Percentiles rank a stretch among this genome's conserved stretches.
phyloP scores from a whole-genome alignment of 208 protist species.

The Naegleria fowleri region DNA sequence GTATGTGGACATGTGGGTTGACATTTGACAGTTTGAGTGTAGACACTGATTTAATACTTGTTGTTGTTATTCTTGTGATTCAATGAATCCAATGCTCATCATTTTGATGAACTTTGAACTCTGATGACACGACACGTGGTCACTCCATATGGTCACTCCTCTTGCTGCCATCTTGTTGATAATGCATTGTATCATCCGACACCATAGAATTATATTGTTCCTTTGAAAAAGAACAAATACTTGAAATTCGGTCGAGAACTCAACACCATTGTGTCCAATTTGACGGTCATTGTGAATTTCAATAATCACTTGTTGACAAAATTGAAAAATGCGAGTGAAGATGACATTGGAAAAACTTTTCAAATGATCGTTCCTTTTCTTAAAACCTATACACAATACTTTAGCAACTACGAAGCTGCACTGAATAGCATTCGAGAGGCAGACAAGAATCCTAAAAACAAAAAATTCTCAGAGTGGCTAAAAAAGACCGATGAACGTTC shows the following conservation, averaged over 20 bases:
- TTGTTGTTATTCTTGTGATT: too few relatives aligned
- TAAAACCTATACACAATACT: slow-evolving; percentile 3
- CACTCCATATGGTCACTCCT: too few relatives aligned
- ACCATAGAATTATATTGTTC: slow-evolving; percentile 10
- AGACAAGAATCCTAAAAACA: slow-evolving; percentile 11
- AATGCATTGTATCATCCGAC: too few relatives aligned
- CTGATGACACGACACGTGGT: too few relatives aligned
- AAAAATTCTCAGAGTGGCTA: slow-evolving; percentile 5
- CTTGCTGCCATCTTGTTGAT: too few relatives aligned
- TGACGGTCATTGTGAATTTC: slow-evolving; percentile 12
- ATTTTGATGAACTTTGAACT: too few relatives aligned
- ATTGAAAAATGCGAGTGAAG: background rate
- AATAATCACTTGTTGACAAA: background rate
- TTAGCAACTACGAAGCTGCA: slow-evolving; percentile 1
- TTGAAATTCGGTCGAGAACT: background rate
- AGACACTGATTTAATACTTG: too few relatives aligned
- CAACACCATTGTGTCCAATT: background rate
- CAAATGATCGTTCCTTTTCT: slow-evolving; percentile 1
- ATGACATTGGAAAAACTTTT: slow-evolving; percentile 18
- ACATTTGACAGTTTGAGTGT: background rate
- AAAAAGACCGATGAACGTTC: background rate
- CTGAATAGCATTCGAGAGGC: background rate
- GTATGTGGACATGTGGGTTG: background rate
- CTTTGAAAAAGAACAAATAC: slow-evolving; percentile 17
- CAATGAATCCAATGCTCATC: too few relatives aligned